Conservation (phyloP, 257 asterid species). For the Solanum ossicruentum region DNA sequence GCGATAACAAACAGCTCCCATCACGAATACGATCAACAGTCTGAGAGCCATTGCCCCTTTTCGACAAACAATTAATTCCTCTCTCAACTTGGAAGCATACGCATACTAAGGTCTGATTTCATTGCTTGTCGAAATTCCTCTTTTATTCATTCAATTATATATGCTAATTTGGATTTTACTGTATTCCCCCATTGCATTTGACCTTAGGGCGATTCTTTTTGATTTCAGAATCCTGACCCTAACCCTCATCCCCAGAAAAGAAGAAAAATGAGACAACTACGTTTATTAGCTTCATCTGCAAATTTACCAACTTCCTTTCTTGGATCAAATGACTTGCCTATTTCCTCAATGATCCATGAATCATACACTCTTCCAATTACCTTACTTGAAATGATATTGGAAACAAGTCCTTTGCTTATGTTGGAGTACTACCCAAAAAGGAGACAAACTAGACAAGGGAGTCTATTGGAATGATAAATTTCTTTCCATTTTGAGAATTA, state of each 20-base stretch:
- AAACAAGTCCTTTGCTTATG: not conserved
- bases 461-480: not conserved
- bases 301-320: not conserved
- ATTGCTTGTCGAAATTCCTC: not conserved
- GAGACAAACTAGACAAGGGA: not conserved
- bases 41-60: not conserved
- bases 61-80: not conserved
- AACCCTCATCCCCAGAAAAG: not conserved
- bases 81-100: not conserved
- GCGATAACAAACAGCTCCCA: not conserved
- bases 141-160: not conserved
- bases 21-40: not conserved
- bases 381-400: not conserved
- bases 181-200: not conserved
- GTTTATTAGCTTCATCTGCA: not conserved
- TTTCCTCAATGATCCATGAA: not conserved
- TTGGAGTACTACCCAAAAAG: not conserved
- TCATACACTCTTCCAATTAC: not conserved
- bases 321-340: not conserved
- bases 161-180: not conserved
- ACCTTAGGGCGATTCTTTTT: not conserved
- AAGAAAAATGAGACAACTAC: not conserved
- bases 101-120: not conserved
- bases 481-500: not conserved
- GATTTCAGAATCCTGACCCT: not conserved